phyloP scores from a whole-genome alignment of 768 basidiomycete species.

The Phaeotremella skinneri region DNA sequence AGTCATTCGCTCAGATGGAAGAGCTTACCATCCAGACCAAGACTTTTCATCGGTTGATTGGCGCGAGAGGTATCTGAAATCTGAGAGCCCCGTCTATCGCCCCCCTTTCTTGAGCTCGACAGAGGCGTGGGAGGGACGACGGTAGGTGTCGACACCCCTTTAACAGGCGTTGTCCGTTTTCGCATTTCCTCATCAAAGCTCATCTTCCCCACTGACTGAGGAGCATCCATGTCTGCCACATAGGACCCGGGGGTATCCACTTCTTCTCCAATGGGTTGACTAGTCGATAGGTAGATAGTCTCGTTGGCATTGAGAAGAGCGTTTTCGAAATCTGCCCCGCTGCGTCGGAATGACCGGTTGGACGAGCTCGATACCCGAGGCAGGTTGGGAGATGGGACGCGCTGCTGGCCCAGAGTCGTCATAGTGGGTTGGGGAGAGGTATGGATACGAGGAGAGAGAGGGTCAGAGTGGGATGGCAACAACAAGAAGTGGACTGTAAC shows the following conservation, averaged over 20 bases:
- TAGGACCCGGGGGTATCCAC: background rate
- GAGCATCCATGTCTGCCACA: conserved; percentile 18
- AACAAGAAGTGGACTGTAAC: background rate
- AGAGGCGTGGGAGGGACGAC: conserved; percentile 36
- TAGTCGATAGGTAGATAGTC: conserved; percentile 19
- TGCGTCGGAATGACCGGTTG: conserved; percentile 12
- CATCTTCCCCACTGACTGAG: conserved; percentile 26
- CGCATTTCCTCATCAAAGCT: conserved; percentile 41
- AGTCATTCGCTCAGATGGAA: background rate
- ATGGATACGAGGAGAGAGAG: background rate
- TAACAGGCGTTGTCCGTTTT: background rate
- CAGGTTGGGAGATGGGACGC: background rate
- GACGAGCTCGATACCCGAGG: conserved; percentile 28
- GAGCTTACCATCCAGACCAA: conserved; percentile 29
- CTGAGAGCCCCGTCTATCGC: background rate
- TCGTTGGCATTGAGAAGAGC: conserved; percentile 20
- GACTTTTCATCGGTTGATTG: background rate
- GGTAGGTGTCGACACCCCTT: conserved; percentile 14
- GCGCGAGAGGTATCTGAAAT: background rate
- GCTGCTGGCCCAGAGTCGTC: background rate
- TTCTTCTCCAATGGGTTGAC: conserved; percentile 8
- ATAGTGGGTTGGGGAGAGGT: background rate
- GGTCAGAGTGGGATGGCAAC: background rate
- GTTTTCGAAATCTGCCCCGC: conserved; percentile 25
- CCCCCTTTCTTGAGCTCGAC: background rate